Conservation (phyloP, 495 filamentous ascomycete species). For the Lophium mytilinum region DNA sequence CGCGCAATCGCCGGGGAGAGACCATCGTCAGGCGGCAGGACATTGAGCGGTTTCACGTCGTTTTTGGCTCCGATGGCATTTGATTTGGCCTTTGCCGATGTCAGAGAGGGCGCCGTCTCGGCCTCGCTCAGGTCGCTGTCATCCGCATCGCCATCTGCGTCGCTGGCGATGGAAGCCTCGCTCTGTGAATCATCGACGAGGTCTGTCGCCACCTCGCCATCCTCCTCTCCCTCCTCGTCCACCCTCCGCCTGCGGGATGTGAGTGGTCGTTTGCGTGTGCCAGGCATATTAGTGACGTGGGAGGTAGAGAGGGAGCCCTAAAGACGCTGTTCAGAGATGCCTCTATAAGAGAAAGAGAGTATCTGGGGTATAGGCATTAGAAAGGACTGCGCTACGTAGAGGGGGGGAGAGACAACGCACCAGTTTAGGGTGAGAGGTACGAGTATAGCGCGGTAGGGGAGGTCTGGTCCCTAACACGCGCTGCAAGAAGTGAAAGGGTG, state of each 20-base stretch:
- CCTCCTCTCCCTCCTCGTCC: slow-evolving; percentile 76
- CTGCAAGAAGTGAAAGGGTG: not conserved
- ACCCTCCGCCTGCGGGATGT: slow-evolving; percentile 67
- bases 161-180: slow-evolving; percentile 67
- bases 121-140: slow-evolving; percentile 69
- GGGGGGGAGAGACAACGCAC: not conserved
- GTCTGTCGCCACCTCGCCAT: slow-evolving; percentile 55
- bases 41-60: slow-evolving; percentile 4
- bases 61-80: slow-evolving; percentile 13
- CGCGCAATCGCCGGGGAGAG: slow-evolving; percentile 19
- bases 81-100: slow-evolving; percentile 35
- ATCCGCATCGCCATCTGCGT: slow-evolving; percentile 65
- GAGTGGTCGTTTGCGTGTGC: slow-evolving; percentile 58
- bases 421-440: not conserved
- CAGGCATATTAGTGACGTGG: slow-evolving; percentile 45
- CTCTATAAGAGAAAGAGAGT: not conserved
- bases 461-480: not conserved
- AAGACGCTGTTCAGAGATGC: not conserved
- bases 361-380: not conserved
- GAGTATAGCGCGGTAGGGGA: not conserved
- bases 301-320: not conserved
- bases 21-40: slow-evolving; percentile 1
- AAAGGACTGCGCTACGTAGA: not conserved
- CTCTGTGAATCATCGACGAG: slow-evolving; percentile 76
- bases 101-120: slow-evolving; percentile 43